Conservation (phyloP, 2,329 filamentous ascomycete species). For the Pseudogymnoascus sp. region DNA sequence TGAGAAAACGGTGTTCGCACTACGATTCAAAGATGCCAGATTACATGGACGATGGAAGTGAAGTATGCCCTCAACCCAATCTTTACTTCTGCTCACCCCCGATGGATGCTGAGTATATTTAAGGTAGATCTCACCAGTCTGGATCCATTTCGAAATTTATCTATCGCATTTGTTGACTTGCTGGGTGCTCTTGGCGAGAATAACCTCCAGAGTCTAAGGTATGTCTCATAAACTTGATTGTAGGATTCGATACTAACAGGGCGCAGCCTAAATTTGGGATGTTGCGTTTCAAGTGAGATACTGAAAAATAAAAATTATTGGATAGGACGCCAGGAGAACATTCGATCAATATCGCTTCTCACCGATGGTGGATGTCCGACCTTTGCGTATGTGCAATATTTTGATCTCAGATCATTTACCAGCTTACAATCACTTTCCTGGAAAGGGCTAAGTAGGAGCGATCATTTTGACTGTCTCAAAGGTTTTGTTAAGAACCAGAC, state of each 20-base stretch:
- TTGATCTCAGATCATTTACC: background rate
- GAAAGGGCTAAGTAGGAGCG: background rate
- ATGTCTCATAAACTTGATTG: background rate
- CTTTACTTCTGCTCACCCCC: background rate
- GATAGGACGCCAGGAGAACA: background rate
- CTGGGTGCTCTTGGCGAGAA: background rate
- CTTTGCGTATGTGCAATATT: background rate
- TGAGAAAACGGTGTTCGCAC: background rate
- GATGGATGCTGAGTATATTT: background rate
- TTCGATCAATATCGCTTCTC: background rate
- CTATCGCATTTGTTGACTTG: background rate
- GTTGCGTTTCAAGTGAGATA: background rate
- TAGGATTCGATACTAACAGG: background rate
- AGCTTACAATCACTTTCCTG: background rate
- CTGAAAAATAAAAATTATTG: background rate
- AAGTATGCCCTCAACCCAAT: background rate
- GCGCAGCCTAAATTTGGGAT: background rate
- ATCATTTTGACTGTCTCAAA: background rate
- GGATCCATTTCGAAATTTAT: background rate
- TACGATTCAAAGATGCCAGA: background rate
- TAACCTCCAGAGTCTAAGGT: background rate
- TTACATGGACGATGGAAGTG: background rate
- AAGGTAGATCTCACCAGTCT: background rate
- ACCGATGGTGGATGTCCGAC: background rate
- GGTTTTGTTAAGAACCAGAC: background rate